A percentile compares a stretch with the other conserved stretches of the same genome.
phyloP scores from a whole-genome alignment of 1,284 basidiomycete species.

The Cryptococcus depauperatus region DNA sequence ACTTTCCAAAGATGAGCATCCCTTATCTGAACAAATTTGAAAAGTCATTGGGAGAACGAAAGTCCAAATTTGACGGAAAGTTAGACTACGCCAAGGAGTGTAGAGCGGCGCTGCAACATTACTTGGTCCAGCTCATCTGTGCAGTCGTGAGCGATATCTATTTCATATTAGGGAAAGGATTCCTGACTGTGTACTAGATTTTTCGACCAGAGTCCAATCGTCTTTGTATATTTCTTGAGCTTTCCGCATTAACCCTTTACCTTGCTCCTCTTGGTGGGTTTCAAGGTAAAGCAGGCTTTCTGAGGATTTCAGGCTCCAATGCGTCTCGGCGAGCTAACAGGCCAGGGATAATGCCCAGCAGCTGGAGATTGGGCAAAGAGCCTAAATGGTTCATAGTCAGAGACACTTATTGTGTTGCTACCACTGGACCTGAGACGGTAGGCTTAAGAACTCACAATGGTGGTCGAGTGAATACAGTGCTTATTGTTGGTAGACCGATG shows the following conservation, averaged over 20 bases:
- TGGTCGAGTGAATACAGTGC: too few species aligned
- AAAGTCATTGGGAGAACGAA: slow-evolving; percentile 53
- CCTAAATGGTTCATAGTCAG: slow-evolving; percentile 89
- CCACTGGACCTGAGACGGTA: slow-evolving; percentile 81
- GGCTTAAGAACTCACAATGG: slow-evolving; percentile 17
- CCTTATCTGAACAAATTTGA: slow-evolving; percentile 1
- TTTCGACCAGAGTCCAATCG: slow-evolving; percentile 92
- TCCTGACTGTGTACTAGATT: slow-evolving; percentile 72
- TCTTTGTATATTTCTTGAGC: slow-evolving; percentile 87
- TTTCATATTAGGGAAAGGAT: not conserved
- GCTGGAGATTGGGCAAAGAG: slow-evolving; percentile 61
- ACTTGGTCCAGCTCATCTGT: slow-evolving; percentile 78
- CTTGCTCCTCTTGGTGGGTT: slow-evolving; percentile 74
- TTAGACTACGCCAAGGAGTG: slow-evolving; percentile 66
- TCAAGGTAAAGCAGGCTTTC: slow-evolving; percentile 77
- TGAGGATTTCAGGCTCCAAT: slow-evolving; percentile 50
- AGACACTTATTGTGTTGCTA: slow-evolving; percentile 82
- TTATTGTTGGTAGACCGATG: slow-evolving; percentile 53
- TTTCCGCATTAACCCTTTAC: slow-evolving; percentile 78
- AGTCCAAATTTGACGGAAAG: slow-evolving; percentile 46
- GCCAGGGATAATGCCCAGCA: slow-evolving; percentile 41
- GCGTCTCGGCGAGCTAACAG: slow-evolving; percentile 48
- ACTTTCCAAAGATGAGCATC: slow-evolving; percentile 74
- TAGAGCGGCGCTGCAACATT: slow-evolving; percentile 79
- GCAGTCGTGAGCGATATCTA: slow-evolving; percentile 57